Evolutionary conservation across 805 yeast species (phyloP), one percentile per base, ranked within the genome.

Genomic region (Kuraishia ogatae): DNA sequence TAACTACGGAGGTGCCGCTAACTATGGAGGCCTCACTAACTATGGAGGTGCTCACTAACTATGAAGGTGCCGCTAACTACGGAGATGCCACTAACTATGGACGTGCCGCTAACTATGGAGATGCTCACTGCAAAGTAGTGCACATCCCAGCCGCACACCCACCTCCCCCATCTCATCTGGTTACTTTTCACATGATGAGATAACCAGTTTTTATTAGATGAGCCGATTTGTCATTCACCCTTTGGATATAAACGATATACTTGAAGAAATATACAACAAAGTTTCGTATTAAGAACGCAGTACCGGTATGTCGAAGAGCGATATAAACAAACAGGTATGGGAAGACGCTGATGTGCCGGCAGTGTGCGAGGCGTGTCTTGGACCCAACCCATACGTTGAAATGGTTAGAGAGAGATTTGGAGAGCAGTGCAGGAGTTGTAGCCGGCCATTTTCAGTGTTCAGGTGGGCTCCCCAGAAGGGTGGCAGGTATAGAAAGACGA

Each of bases 361-460:
- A 0, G 77, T 91, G 1, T 91, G 97, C 67, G 83, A 82, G 43
- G 61, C 65, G 5, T 91, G 97, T 66, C 71, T 89, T 24, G 97
- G 97, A 0, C 63, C 76, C 0, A 79, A 82, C 54, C 79, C 82
- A 21, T 81, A 84, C 60, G 63, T 86, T n/a, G 81, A 87, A 54
- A 82, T 92, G 87, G 77, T 82, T 1, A 77, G 87, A 59, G 91
- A 87, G 56, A 70, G 71, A 13, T 71, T 78, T 54, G 97, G 97
- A 1, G 85, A 80, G n/a, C 87, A 87, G 65, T 93, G 98, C 66
- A 85, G 85, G 65, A 71, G 87, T 17, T 93, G 98, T 65, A 85
- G 96, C 0, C 71, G 96, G 52, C 91, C 96, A 1, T 93, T 86
- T 71, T 85, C 92, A 0, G 84, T 85, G 1, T 93, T 81, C 65